phyloP scores from a whole-genome alignment of 768 basidiomycete species.

The Holtermanniella nyarrowii region DNA sequence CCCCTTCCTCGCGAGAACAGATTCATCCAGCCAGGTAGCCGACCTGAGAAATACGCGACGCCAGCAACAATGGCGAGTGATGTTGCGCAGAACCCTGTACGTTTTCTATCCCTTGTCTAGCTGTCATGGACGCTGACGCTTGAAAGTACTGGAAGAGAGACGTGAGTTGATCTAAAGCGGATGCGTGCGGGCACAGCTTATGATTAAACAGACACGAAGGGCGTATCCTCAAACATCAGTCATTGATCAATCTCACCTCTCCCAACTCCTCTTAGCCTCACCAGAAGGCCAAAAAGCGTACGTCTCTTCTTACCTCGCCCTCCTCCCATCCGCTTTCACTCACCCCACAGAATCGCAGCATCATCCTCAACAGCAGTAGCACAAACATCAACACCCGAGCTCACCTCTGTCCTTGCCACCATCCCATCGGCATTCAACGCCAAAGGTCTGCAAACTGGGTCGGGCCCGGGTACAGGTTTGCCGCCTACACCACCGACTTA shows the following conservation, averaged over 20 bases:
- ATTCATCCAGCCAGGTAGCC: conserved; percentile 76
- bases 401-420: conserved; percentile 42
- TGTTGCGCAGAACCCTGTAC: conserved; percentile 27
- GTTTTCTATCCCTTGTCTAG: conserved; percentile 32
- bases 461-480: conserved; percentile 52
- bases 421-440: conserved; percentile 53
- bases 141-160: conserved; percentile 81
- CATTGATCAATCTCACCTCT: conserved; percentile 72
- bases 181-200: not conserved
- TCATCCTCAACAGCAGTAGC: conserved; percentile 15
- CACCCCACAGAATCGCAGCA: conserved; percentile 2
- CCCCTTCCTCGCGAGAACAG: conserved; percentile 63
- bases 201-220: conserved; percentile 47
- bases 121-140: conserved; percentile 57
- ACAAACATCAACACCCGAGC: conserved; percentile 41
- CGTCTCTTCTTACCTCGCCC: conserved; percentile 9
- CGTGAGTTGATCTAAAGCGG: conserved; percentile 42
- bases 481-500: conserved; percentile 61
- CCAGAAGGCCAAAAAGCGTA: conserved; percentile 53
- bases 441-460: conserved; percentile 59
- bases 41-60: conserved; percentile 73
- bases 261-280: conserved; percentile 69
- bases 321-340: conserved; percentile 16
- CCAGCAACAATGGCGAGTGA: conserved; percentile 75
- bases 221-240: conserved; percentile 86